Evolutionary conservation across 768 basidiomycete genomes (phyloP).

Genomic region (Clathrus columnatus): DNA sequence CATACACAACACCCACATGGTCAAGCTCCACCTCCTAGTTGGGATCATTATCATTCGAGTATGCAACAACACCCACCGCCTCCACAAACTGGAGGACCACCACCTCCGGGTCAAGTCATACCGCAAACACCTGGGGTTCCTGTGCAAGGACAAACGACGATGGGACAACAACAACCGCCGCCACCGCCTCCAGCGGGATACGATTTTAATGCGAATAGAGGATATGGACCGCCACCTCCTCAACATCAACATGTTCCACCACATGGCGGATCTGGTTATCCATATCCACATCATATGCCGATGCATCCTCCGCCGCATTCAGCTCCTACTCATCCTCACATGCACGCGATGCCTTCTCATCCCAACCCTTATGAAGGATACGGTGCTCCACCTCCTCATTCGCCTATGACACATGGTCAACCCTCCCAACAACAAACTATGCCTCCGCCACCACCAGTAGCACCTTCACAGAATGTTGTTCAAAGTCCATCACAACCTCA

Average conservation of each 20-base stretch:
- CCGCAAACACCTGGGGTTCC: not conserved
- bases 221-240: constrained; percentile 11
- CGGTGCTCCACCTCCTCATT: not conserved
- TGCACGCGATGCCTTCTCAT: constrained; percentile 1
- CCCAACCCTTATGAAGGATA: constrained; percentile 5
- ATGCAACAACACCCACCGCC: not conserved
- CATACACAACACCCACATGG: not conserved
- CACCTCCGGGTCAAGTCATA: no score
- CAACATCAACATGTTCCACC: constrained; percentile 6
- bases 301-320: constrained; percentile 4
- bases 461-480: not conserved
- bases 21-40: constrained; percentile 1
- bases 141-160: not conserved
- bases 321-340: constrained; percentile 6
- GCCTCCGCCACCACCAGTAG: not conserved
- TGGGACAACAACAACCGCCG: not conserved
- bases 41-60: not conserved
- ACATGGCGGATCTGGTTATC: not conserved
- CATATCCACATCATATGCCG: not conserved
- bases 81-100: constrained; percentile 1
- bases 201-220: not conserved
- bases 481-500: not conserved
- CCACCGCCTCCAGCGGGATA: not conserved
- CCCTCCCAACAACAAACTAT: not conserved
- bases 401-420: not conserved